A percentile compares a stretch with the other conserved stretches of the same genome.
phyloP scores from a whole-genome alignment of 768 basidiomycete genomes.

The Suillus cothurnatus region DNA sequence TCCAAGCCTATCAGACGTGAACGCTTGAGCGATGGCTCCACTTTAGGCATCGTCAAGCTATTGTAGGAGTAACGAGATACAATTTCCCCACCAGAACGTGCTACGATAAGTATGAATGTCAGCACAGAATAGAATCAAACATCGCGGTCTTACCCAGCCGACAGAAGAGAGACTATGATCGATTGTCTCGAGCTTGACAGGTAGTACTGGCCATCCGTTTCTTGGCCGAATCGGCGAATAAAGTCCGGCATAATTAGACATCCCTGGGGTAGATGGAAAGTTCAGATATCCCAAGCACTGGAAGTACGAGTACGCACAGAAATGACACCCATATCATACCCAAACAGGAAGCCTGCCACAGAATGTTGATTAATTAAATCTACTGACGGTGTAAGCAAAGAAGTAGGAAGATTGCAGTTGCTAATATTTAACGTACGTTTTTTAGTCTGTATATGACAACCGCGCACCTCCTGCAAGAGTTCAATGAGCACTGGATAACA shows the following conservation, averaged over 20 bases:
- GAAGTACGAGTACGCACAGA: slow-evolving; percentile 45
- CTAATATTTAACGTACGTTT: slow-evolving; percentile 3
- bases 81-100: slow-evolving; percentile 50
- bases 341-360: slow-evolving; percentile 60
- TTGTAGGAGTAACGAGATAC: not conserved
- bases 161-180: slow-evolving; percentile 77
- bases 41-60: slow-evolving; percentile 30
- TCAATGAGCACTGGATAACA: not conserved
- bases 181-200: slow-evolving; percentile 68
- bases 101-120: slow-evolving; percentile 21
- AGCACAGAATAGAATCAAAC: not conserved
- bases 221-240: slow-evolving; percentile 64
- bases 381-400: not conserved
- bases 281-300: slow-evolving; percentile 4
- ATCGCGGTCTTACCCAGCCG: slow-evolving; percentile 54
- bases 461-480: slow-evolving; percentile 25
- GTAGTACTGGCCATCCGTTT: slow-evolving; percentile 47
- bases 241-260: slow-evolving; percentile 83
- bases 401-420: slow-evolving; percentile 4
- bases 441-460: not conserved
- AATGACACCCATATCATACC: slow-evolving; percentile 79
- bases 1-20: slow-evolving; percentile 74
- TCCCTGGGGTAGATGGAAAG: slow-evolving; percentile 44
- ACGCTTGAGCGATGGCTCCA: slow-evolving; percentile 69
- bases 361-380: not conserved